These are phyloP conservation scores for Quercus mongolica DNA, from an alignment of 306 rosid genomes.

Conservation along the genomic window DNA sequence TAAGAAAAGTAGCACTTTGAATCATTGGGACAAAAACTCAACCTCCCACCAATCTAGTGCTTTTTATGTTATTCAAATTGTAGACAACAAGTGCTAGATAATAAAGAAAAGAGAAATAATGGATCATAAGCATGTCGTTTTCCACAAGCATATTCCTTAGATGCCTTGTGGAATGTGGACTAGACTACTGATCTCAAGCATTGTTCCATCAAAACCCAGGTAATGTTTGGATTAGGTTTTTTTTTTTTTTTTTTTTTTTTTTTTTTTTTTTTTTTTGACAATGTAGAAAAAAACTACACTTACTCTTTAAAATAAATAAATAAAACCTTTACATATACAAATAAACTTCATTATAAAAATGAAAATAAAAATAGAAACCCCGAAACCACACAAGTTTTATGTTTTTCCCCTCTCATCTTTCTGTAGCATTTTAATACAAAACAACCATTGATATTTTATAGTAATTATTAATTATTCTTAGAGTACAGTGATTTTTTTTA, in stretches of 20 bases:
- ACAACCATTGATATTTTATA: too few species aligned
- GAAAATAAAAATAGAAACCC: too few species aligned
- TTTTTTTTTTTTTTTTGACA: too few species aligned
- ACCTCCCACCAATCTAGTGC: conserved; percentile 42
- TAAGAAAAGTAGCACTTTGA: conserved; percentile 17
- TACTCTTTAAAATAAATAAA: too few species aligned
- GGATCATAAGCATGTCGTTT: background rate
- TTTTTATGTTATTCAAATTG: conserved; percentile 5
- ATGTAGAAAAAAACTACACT: too few species aligned
- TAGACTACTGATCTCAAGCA: background rate
- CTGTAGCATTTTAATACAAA: too few species aligned
- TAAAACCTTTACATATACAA: too few species aligned
- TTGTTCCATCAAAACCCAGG: background rate
- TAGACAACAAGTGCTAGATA: conserved; percentile 4
- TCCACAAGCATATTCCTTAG: background rate
- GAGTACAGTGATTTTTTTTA: too few species aligned
- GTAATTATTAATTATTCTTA: too few species aligned
- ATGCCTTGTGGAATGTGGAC: background rate
- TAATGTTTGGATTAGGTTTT: background rate
- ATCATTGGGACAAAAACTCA: conserved; percentile 30
- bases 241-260: background rate
- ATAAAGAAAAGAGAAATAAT: background rate
- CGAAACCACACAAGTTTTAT: too few species aligned
- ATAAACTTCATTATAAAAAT: too few species aligned
- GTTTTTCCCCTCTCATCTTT: too few species aligned